Percentiles rank a stretch among this genome's conserved stretches.
Conservation (phyloP, 306 rosid species). For the Cucurbita moschata region DNA sequence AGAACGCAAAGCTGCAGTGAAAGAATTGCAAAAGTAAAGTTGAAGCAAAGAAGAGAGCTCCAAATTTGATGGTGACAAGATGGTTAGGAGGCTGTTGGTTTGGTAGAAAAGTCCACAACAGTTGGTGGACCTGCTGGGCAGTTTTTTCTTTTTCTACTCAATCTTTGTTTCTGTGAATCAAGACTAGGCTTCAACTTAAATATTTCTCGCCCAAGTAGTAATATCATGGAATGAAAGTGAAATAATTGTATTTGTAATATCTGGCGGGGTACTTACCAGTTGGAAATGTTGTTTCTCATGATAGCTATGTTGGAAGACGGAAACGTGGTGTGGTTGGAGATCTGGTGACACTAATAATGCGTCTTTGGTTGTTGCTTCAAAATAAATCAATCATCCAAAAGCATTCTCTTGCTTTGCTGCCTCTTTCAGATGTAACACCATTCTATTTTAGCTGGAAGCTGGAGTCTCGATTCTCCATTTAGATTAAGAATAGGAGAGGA, state of each 20-base stretch:
- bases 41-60: constrained; percentile 10
- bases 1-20: background rate
- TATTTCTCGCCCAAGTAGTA: background rate
- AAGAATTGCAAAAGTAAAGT: background rate
- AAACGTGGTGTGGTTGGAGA: background rate
- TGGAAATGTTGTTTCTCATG: background rate
- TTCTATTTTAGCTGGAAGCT: no score
- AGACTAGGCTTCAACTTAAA: background rate
- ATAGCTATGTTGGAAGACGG: background rate
- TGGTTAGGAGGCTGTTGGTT: background rate
- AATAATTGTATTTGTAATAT: background rate
- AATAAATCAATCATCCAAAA: background rate
- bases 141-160: background rate
- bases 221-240: background rate
- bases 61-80: background rate
- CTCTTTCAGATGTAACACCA: no score
- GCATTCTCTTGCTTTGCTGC: background rate
- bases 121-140: constrained; percentile 8
- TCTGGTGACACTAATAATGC: background rate
- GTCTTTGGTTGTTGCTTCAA: background rate
- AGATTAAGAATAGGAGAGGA: no score
- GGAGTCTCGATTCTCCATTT: no score
- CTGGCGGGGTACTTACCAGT: no score
- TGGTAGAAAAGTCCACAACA: background rate
- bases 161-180: background rate